A percentile compares a stretch with the other conserved stretches of the same genome.
These are phyloP conservation scores for Vigna reflexopilosa DNA, from an alignment of 306 rosid species.

Conservation along the genomic window DNA sequence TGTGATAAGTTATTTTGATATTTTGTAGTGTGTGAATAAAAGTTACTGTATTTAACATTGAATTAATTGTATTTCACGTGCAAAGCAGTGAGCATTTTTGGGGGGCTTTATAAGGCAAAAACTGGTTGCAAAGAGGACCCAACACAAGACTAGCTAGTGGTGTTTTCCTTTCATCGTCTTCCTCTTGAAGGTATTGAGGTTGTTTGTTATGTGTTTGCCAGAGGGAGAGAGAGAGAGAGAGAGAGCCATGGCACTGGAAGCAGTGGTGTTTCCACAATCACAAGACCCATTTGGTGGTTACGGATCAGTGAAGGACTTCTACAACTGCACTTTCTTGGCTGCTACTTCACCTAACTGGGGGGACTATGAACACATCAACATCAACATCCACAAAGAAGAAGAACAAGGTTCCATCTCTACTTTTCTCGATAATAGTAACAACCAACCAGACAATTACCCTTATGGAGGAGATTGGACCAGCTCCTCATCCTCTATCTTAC, in stretches of 20 bases:
- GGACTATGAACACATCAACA: slow-evolving; percentile 36
- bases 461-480: slow-evolving; percentile 50
- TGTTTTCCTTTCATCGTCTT: neutral
- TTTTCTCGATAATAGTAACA: slow-evolving; percentile 42
- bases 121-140: slow-evolving; percentile 39
- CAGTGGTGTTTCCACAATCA: slow-evolving; percentile 76
- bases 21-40: neutral
- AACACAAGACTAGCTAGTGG: slow-evolving; percentile 4
- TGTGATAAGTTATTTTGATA: too few species aligned
- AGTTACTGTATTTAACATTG: neutral
- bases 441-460: slow-evolving; percentile 53
- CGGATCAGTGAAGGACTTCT: slow-evolving; percentile 61
- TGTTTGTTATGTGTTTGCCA: slow-evolving; percentile 43
- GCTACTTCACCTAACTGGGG: slow-evolving; percentile 39
- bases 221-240: slow-evolving; percentile 37
- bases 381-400: slow-evolving; percentile 36
- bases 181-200: neutral
- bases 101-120: slow-evolving; percentile 55
- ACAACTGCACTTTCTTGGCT: slow-evolving; percentile 56
- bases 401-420: slow-evolving; percentile 43
- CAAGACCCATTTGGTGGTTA: slow-evolving; percentile 60
- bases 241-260: slow-evolving; percentile 76
- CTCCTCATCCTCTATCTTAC: slow-evolving; percentile 48
- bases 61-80: slow-evolving; percentile 64
- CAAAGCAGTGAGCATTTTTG: slow-evolving; percentile 54